A percentile compares a stretch with the other conserved stretches of the same genome.
Evolutionary conservation across 441 rosid species (phyloP).

Genomic region (Metrosideros polymorpha): DNA sequence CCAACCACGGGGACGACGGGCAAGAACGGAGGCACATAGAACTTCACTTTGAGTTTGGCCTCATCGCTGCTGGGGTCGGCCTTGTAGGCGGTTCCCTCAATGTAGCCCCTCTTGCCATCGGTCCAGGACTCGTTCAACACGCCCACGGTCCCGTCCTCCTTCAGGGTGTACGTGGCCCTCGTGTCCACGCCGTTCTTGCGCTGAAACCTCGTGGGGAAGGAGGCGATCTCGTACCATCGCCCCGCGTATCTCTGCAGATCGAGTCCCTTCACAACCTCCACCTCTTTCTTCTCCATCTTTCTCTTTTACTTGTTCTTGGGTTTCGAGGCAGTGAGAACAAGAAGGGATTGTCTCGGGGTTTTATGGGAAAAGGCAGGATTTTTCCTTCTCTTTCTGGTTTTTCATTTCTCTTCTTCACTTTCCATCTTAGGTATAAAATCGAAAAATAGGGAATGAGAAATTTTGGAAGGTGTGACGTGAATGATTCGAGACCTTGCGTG

Average conservation of each 20-base stretch:
- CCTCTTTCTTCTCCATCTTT: conserved; percentile 35
- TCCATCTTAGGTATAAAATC: neutral
- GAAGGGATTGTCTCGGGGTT: neutral
- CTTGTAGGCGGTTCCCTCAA: conserved; percentile 71
- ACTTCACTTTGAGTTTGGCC: conserved; percentile 87
- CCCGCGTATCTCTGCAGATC: conserved; percentile 82
- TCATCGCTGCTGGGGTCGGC: conserved; percentile 70
- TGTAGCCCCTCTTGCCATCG: conserved; percentile 51
- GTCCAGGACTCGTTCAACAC: conserved; percentile 83
- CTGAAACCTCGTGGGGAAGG: conserved; percentile 71
- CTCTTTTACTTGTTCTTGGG: neutral
- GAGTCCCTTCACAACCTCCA: conserved; percentile 59
- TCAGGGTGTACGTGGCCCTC: conserved; percentile 70
- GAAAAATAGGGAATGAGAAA: neutral
- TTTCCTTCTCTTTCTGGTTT: neutral
- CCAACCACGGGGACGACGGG: conserved; percentile 78
- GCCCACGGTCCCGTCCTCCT: conserved; percentile 59
- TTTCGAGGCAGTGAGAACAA: neutral
- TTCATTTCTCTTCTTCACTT: neutral
- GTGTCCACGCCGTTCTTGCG: conserved; percentile 71
- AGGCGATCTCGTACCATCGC: conserved; percentile 91
- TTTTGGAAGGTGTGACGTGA: conserved; percentile 8
- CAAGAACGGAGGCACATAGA: conserved; percentile 66
- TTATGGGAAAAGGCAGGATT: neutral
- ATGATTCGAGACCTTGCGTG: neutral